Evolutionary conservation across 2,329 filamentous ascomycete genomes (phyloP), one percentile per base, ranked within the genome.

Genomic region (Ophiobolus disseminans): DNA sequence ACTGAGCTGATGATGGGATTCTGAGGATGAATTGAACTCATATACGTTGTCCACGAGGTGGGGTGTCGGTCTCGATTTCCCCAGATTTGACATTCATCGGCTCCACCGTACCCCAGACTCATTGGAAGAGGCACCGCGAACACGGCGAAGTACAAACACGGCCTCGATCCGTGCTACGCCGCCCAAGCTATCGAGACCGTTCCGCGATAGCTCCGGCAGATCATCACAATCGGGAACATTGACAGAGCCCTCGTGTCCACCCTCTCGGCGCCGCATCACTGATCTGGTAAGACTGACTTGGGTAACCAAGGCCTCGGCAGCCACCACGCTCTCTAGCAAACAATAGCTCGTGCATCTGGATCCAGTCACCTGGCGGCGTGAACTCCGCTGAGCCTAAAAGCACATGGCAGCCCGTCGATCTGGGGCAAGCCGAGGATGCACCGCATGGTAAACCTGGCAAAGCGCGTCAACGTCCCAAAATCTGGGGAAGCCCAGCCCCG

Each of bases 31-130:
- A 42, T 11, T 25, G 40, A 20, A 13, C 26, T 52, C 51, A 55
- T 57, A 57, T 57, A 54, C 37, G 6, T 13, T 14, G 16, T 11
- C 23, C 26, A 22, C 19, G 35, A 37, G 34, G 30, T 37, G 36
- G 47, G 36, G n/a, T 17, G 20, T 25, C 43, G n/a, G 32, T 36
- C 40, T 51, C 50, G 34, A 37, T 26, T 54, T 54, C 50, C 53
- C 53, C 50, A 51, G 47, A 54, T 46, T 45, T 23, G 37, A 26
- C 25, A 16, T 21, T 48, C 5, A 37, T 48, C 44, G 32, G 30
- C 48, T 56, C 41, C 53, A 45, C 50, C 28, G 23, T 57, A 48
- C 53, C 43, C 53, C 50, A 42, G 50, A 57, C 47, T 41, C 43
- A 4, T 28, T 44, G 42, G 22, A 40, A 13, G 40, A 40, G 28